Evolutionary conservation across 176 grass and related monocot species (phyloP).

Genomic region (Oryza nivara): DNA sequence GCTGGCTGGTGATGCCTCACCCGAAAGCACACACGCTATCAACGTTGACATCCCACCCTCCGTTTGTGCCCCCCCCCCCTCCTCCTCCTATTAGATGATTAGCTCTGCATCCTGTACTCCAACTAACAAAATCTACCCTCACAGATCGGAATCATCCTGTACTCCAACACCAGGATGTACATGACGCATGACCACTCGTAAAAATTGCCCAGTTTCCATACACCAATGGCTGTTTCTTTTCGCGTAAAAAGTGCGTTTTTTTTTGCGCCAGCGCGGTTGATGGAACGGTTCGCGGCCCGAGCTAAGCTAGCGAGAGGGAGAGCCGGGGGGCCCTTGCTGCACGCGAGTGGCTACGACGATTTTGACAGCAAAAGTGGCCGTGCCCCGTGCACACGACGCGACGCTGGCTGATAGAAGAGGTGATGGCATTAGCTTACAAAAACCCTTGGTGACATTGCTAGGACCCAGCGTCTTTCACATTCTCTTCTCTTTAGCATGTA

Average conservation of each 20-base stretch:
- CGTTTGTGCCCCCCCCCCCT: conserved; percentile 26
- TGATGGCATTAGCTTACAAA: conserved; percentile 24
- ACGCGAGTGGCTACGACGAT: not conserved
- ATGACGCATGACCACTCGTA: not conserved
- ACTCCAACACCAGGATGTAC: not conserved
- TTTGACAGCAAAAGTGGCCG: not conserved
- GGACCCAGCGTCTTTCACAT: not conserved
- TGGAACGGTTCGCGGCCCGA: not conserved
- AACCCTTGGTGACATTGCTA: not conserved
- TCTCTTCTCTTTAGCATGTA: not conserved
- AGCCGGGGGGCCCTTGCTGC: no score
- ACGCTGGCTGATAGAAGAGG: not conserved
- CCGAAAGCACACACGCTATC: conserved; percentile 54
- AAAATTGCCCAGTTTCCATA: not conserved
- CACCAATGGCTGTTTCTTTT: not conserved
- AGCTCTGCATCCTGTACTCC: not conserved
- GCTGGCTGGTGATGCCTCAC: conserved; percentile 53
- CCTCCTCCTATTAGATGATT: not conserved
- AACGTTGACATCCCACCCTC: conserved; percentile 67
- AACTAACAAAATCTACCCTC: conserved; percentile 42
- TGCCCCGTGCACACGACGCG: not conserved
- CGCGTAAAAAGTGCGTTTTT: not conserved
- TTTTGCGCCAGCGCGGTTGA: not conserved
- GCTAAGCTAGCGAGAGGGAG: no score
- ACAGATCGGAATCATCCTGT: not conserved